Evolutionary conservation across 371 early-diverging fungal genomes (phyloP), one percentile per base, ranked within the genome.

Genomic region (Cokeromyces recurvatus): DNA sequence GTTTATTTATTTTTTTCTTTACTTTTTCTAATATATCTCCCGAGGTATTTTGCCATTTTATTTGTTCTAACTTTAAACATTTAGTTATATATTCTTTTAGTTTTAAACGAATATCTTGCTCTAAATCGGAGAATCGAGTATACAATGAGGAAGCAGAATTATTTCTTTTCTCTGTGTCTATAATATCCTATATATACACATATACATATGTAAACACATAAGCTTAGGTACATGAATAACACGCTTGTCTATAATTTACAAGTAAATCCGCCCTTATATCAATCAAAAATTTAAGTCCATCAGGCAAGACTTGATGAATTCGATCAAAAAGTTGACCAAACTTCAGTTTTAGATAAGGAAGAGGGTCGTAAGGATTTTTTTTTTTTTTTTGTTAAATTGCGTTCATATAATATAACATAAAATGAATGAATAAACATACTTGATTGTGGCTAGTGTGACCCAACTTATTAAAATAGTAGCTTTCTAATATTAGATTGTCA

Each of bases 11-110:
- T n/a, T n/a, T n/a, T n/a, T n/a, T n/a, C n/a, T n/a, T n/a, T n/a
- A n/a, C n/a, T n/a, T 86, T 89, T 62, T 93, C 92, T 17, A 93
- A 69, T 6, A 87, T 57, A 21, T 66, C 71, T 2, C 87, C 90
- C 2, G 89, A 84, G 11, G 38, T 43, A 3, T 81, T 81, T 53
- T 78, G 70, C 92, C 91, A 91, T 1, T 89, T 86, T 10, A 92
- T 70, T 15, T 85, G 69, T 41, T 87, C 81, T 16, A 91, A 71
- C 34, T 84, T 85, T 37, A 91, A 54, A 20, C 46, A 53, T 21
- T 47, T 47, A 53, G 46, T 46, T 2, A 53, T 24, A 27, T 53
- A 46, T 20, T 40, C 46, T 17, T 53, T 53, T 12, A 53, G 6
- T 16, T 46, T 46, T 5, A 41, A 21, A 7, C 53, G 53, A 41